Evolutionary conservation across 2,329 filamentous ascomycete species (phyloP).

Genomic region (Epichloe sibirici): DNA sequence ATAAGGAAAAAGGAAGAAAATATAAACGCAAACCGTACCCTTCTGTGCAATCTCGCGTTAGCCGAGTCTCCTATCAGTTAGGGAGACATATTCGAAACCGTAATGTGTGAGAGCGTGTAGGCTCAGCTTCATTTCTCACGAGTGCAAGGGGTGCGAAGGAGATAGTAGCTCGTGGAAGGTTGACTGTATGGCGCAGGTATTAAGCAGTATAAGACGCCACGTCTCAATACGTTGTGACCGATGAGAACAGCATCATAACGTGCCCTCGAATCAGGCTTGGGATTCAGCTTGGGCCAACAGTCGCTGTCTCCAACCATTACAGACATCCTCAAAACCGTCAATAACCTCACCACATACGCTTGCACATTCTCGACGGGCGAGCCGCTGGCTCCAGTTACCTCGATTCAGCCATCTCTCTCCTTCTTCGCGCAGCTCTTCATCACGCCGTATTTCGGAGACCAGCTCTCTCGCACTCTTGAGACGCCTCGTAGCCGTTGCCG

Average conservation of each 20-base stretch:
- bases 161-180: neutral
- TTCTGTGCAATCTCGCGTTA: neutral
- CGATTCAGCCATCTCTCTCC: conserved; percentile 70
- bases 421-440: conserved; percentile 72
- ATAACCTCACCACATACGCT: conserved; percentile 78
- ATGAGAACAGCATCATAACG: neutral
- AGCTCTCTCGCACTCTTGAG: conserved; percentile 75
- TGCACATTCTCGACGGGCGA: conserved; percentile 69
- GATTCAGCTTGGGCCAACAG: conserved; percentile 54
- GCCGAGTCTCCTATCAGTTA: neutral
- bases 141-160: neutral
- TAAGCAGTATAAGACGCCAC: neutral
- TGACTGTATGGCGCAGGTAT: neutral
- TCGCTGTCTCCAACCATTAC: conserved; percentile 69
- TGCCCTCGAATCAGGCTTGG: conserved; percentile 19
- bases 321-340: conserved; percentile 83
- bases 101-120: neutral
- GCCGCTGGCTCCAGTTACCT: conserved; percentile 70
- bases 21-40: neutral
- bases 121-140: neutral
- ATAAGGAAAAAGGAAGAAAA: neutral
- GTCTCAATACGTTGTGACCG: neutral
- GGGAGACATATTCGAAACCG: neutral
- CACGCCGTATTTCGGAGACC: conserved; percentile 70
- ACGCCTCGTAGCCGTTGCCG: conserved; percentile 65